Evolutionary conservation across 768 basidiomycete species (phyloP), one percentile per base, ranked within the genome.

Genomic region (Phaffia tasmanica): DNA sequence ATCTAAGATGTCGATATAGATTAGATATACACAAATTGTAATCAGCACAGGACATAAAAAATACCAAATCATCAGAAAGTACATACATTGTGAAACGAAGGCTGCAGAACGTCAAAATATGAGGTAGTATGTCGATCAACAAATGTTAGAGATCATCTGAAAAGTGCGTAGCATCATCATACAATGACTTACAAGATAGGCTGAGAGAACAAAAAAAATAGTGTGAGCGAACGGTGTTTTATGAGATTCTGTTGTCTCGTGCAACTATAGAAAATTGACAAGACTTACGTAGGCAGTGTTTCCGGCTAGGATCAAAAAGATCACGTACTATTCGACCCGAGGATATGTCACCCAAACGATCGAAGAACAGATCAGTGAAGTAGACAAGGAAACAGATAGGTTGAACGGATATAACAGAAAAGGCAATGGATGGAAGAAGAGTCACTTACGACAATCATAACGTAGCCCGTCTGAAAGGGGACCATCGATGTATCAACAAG

Each of bases 221-320:
- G 11, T 42, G 11, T 42, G 35, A 42, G 35, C 4, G 35, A 42
- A 11, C 6, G 11, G 11, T 42, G 11, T 42, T 4, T 42, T 4
- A 49, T 65, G 65, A 56, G 23, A 61, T n/a, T 51, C 65, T 35
- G 1, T 62, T 50, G 60, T 63, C 55, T 59, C 58, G 54, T 66
- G 53, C 49, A 62, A 25, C 49, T 35, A 35, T 49, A 68, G 35
- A 15, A 11, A 47, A 54, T 58, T 51, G 32, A 50, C 0, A 19
- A 62, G 5, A 86, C 90, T 81, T 72, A 94, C 92, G 73, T 89
- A 94, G 27, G 83, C 86, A 54, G 92, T 95, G 74, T 98, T 97
- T 14, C 94, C 94, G 58, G 89, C 91, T 57, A 97, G 76, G 70
- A 97, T 86, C 29, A 89, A 77, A 56, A 91, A 77, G 0, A 84